phyloP scores from a whole-genome alignment of 257 asterid species.

The Solanum tarapatanum region DNA sequence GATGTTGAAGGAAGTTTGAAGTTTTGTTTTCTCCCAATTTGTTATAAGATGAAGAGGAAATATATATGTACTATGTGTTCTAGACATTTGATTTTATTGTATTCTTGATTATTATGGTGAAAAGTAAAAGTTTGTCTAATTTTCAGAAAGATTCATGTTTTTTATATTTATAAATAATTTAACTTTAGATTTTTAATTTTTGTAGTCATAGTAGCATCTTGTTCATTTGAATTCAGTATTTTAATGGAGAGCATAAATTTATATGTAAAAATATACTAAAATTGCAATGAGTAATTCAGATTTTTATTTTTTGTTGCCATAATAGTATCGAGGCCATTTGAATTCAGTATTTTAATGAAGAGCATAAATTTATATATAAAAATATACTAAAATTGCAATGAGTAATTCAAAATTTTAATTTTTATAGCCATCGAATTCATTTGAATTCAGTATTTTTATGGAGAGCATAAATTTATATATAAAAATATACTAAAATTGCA shows the following conservation, averaged over 20 bases:
- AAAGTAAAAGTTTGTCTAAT: not conserved
- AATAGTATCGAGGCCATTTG: fast-evolving
- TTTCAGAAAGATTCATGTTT: too few relatives aligned
- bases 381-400: not conserved
- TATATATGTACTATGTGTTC: not conserved
- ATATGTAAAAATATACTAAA: too few relatives aligned
- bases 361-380: too few relatives aligned
- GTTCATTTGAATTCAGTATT: too few relatives aligned
- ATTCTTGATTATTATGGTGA: not conserved
- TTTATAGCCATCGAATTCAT: too few relatives aligned
- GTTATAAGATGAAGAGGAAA: not conserved
- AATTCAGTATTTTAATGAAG: not conserved
- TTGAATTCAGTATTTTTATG: too few relatives aligned
- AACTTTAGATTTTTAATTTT: too few relatives aligned
- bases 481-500: too few relatives aligned
- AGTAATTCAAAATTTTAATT: not conserved
- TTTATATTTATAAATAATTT: too few relatives aligned
- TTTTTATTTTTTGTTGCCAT: too few relatives aligned
- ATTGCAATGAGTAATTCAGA: not conserved
- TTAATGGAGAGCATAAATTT: not conserved
- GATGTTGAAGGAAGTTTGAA: constrained; percentile 3
- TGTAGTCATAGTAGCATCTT: too few relatives aligned
- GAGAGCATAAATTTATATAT: not conserved
- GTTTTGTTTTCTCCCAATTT: not conserved
- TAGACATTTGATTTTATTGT: not conserved